Evolutionary conservation across 2,329 filamentous ascomycete species (phyloP).

Genomic region (Fusarium sororula): DNA sequence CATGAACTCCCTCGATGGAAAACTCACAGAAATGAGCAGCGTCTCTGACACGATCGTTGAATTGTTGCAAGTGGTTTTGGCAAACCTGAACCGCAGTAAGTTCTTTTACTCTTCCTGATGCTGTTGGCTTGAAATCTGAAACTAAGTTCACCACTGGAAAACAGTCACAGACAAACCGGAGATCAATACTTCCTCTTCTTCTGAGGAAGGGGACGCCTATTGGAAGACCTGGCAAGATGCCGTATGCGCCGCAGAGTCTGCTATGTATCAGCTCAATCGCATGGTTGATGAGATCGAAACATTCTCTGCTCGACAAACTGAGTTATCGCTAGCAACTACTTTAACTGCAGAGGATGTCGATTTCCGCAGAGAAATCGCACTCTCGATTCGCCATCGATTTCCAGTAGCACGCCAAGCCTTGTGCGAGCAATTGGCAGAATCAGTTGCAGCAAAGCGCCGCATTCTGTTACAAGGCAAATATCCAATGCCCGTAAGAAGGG

Average conservation of each 20-base stretch:
- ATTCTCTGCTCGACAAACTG: background rate
- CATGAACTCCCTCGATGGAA: no score
- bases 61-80: no score
- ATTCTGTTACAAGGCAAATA: background rate
- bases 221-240: background rate
- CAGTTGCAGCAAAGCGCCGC: background rate
- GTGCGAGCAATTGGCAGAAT: background rate
- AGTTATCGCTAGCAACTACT: background rate
- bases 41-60: no score
- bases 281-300: background rate
- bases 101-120: no score
- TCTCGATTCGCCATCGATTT: background rate
- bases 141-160: no score
- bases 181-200: no score
- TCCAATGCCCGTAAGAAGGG: no score
- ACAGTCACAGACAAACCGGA: background rate
- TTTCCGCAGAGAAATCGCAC: no score
- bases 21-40: no score
- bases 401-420: background rate
- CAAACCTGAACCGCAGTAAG: no score
- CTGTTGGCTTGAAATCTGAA: no score
- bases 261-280: background rate
- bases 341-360: fast-evolving
- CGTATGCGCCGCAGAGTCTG: background rate
- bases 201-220: background rate